Evolutionary conservation across 2,329 filamentous ascomycete species (phyloP).

Genomic region (Monosporascus sp.): DNA sequence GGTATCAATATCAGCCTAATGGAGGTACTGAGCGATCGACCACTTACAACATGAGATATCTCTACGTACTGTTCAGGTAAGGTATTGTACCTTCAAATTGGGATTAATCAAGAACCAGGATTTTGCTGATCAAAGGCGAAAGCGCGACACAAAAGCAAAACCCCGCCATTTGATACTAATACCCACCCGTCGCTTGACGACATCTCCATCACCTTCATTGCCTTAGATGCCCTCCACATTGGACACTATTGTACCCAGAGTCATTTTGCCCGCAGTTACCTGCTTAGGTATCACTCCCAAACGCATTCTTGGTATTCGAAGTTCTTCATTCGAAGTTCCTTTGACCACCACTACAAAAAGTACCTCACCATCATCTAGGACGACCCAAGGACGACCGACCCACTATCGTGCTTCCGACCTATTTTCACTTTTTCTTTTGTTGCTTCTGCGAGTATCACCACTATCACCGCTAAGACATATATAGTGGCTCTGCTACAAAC

Average conservation of each 20-base stretch:
- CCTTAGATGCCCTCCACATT: too few species aligned
- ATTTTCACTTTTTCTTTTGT: not conserved
- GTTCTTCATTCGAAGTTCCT: not conserved
- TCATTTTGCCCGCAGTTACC: not conserved
- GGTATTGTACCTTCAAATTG: too few species aligned
- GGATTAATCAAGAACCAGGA: not conserved
- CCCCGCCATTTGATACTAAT: not conserved
- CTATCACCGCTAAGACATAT: not conserved
- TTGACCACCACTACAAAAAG: not conserved
- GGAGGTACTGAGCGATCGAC: too few species aligned
- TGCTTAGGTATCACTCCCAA: not conserved
- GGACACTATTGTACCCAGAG: not conserved
- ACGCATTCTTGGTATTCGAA: not conserved
- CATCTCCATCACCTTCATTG: not conserved
- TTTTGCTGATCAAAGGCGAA: not conserved
- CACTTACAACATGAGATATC: too few species aligned
- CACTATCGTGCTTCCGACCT: not conserved
- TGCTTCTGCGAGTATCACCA: not conserved
- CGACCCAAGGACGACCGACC: not conserved
- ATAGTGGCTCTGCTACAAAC: not conserved
- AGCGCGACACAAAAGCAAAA: not conserved
- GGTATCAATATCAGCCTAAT: too few species aligned
- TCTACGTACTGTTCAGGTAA: too few species aligned
- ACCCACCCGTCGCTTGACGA: not conserved
- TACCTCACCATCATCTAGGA: not conserved